Evolutionary conservation across 2,329 filamentous ascomycete species (phyloP), one percentile per base, ranked within the genome.

Genomic region (Aschersonia sp.): DNA sequence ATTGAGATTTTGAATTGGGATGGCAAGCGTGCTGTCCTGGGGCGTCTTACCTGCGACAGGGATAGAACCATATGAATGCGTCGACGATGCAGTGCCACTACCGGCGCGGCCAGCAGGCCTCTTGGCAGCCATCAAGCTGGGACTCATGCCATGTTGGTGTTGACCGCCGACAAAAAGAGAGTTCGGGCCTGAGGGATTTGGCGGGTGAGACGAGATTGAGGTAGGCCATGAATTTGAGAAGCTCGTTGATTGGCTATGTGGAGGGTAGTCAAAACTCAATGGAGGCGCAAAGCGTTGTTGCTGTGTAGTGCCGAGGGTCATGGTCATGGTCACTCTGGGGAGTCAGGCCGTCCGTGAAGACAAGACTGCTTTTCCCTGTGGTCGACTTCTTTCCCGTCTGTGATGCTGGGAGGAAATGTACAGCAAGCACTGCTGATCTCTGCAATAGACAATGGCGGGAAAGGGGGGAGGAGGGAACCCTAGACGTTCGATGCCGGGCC

Each of bases 201-300:
- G 51, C 52, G 63, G 62, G 48, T 65, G 55, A 32, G 68, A 58
- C 29, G 72, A 64, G 9, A 72, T 65, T 32, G 80, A 72, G 44
- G 74, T 75, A 49, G 85, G 77, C 89, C 89, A 96, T 42, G 89
- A 89, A 65, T 96, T 92, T 59, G 84, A 89, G 71, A 96, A 96
- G 54, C 92, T 84, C 80, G 69, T 74, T 61, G 71, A 75, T 63
- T 59, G 73, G 63, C 51, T 53, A 55, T 64, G 62, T 38, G 67
- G 64, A 51, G 71, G 67, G 67, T 86, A 88, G 65, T 91, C 86
- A 73, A 91, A 92, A 66, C 79, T 80, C 71, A 94, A 68, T 63
- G 76, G 68, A 61, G 75, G 78, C 61, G 77, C 85, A 70, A 84
- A 86, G 65, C 80, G 79, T 72, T 81, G 86, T 70, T 91, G 88